Evolutionary conservation across 331 rosid genomes (phyloP).

Genomic region (Ulmus americana): DNA sequence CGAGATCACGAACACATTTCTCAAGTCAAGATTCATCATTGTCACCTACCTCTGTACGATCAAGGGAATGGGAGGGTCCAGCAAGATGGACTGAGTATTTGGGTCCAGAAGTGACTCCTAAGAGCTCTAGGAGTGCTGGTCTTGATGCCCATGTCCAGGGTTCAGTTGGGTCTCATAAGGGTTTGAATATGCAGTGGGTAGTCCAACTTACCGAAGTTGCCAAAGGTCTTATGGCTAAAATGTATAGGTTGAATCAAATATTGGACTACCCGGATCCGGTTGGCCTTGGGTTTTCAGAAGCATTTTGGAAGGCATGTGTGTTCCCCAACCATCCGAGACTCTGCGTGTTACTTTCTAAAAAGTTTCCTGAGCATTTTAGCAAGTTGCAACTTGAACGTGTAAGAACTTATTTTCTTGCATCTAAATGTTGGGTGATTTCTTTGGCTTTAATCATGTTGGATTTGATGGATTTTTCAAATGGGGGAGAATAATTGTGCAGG

Average conservation of each 20-base stretch:
- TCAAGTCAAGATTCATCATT: slow-evolving; percentile 65
- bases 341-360: slow-evolving; percentile 79
- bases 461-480: slow-evolving; percentile 20
- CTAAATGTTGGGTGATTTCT: slow-evolving; percentile 22
- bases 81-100: slow-evolving; percentile 91
- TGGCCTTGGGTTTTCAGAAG: slow-evolving; percentile 69
- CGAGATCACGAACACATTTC: slow-evolving; percentile 53
- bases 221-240: slow-evolving; percentile 95
- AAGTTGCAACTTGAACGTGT: slow-evolving; percentile 94
- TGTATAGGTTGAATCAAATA: slow-evolving; percentile 88
- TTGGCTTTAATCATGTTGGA: slow-evolving; percentile 21
- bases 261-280: slow-evolving; percentile 93
- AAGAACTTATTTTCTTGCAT: slow-evolving; percentile 39
- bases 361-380: slow-evolving; percentile 93
- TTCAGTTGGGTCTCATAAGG: slow-evolving; percentile 56
- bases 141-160: slow-evolving; percentile 61
- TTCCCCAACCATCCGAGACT: slow-evolving; percentile 79
- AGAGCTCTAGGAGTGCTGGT: slow-evolving; percentile 52
- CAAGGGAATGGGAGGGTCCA: slow-evolving; percentile 80
- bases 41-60: slow-evolving; percentile 65
- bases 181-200: slow-evolving; percentile 85
- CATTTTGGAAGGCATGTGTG: slow-evolving; percentile 90
- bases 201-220: slow-evolving; percentile 87
- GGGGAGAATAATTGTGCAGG: slow-evolving; percentile 47
- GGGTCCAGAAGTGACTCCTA: slow-evolving; percentile 59